Percentiles rank a stretch among this genome's conserved stretches.
Evolutionary conservation across 2,329 filamentous ascomycete species (phyloP).

Genomic region (Balansia obtecta): DNA sequence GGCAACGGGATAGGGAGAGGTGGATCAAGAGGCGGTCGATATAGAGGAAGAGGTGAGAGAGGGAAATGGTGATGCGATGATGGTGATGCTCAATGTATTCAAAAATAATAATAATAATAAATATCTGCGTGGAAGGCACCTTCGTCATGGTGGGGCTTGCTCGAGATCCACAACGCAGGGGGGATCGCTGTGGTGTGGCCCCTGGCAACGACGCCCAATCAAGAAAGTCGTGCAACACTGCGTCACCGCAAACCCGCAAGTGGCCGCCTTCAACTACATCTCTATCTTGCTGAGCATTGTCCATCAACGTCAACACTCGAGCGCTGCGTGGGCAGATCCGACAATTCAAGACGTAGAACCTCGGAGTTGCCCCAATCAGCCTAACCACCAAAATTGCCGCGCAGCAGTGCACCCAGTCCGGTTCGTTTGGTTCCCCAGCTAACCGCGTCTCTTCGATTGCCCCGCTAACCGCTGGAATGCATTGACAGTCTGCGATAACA

Average conservation of each 20-base stretch:
- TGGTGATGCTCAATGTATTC: background rate
- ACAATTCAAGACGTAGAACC: background rate
- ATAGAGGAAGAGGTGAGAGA: slow-evolving; percentile 10
- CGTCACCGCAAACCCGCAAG: slow-evolving; percentile 3
- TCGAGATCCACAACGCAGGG: background rate
- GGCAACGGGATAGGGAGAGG: slow-evolving; percentile 24
- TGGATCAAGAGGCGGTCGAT: slow-evolving; percentile 9
- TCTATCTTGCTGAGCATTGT: background rate
- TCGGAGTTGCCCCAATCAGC: background rate
- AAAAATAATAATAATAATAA: no score
- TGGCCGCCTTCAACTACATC: background rate
- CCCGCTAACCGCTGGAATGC: slow-evolving; percentile 31
- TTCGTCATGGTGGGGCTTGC: background rate
- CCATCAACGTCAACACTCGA: background rate
- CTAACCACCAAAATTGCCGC: background rate
- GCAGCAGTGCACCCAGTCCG: background rate
- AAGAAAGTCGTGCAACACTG: slow-evolving; percentile 7
- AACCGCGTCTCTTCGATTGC: slow-evolving; percentile 16
- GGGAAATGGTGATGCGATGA: background rate
- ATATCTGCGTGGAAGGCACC: no score
- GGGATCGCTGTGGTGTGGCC: background rate
- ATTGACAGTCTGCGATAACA: slow-evolving; percentile 9
- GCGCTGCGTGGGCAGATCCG: background rate
- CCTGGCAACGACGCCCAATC: slow-evolving; percentile 7
- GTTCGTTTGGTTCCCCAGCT: background rate